Conservation (phyloP, 2,329 filamentous ascomycete genomes). For the Aureobasidium lini region DNA sequence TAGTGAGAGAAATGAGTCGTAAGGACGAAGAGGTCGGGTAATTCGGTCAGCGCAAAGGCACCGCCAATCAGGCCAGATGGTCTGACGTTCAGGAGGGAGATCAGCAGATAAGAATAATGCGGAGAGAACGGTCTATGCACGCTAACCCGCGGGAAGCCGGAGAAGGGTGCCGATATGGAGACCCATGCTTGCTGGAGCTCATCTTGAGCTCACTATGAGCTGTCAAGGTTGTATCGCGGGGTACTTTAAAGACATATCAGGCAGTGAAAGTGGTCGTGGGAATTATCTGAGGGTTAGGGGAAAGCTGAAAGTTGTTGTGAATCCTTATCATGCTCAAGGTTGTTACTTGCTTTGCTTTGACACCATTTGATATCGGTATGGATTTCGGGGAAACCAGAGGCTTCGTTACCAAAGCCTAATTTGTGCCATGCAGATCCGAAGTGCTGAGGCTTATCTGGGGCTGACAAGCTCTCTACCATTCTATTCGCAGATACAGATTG, state of each 20-base stretch:
- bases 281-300: no score
- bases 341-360: not conserved
- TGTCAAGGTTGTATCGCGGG: not conserved
- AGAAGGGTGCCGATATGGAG: not conserved
- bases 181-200: not conserved
- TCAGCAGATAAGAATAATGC: conserved; percentile 5
- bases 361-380: not conserved
- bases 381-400: not conserved
- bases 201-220: not conserved
- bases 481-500: conserved; percentile 7
- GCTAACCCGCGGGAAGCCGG: conserved; percentile 3
- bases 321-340: no score
- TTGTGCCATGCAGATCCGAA: conserved; percentile 4
- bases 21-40: not conserved
- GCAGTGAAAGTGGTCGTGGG: no score
- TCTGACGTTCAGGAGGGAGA: conserved; percentile 7
- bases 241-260: no score
- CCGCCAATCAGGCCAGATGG: conserved; percentile 6
- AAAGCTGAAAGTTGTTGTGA: no score
- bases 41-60: not conserved
- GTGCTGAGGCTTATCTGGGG: conserved; percentile 10
- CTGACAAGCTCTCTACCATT: conserved; percentile 1
- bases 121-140: not conserved
- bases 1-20: not conserved
- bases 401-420: not conserved